Evolutionary conservation across 2,329 filamentous ascomycete species (phyloP), one percentile per base, ranked within the genome.

Genomic region (Calonectria henricotiae): DNA sequence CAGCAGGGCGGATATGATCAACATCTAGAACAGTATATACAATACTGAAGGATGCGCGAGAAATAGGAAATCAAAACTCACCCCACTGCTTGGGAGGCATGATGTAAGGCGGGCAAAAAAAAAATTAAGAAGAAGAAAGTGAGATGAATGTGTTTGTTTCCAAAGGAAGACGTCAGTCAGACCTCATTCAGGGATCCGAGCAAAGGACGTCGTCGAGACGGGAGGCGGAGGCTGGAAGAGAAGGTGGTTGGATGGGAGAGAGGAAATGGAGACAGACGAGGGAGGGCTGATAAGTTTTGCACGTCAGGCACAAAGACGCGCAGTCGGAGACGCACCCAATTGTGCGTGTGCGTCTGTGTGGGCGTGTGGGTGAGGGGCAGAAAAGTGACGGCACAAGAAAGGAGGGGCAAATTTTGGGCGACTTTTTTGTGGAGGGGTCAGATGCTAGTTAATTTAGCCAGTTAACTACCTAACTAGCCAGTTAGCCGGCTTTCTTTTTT

Each of bases 21-120:
- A 35, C 20, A 20, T 32, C 12, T 25, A 32, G 15, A 39, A 62
- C 23, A 13, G 5, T 47, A 39, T 54, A 27, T 25, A 23, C 41
- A 30, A 30, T 30, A 30, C 7, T 30, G 4, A 13, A 23, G 39
- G 25, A n/a, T 62, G 55, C 23, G 46, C 37, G 27, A 17, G 46
- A 58, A 65, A 65, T 25, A 55, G 8, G 6, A 20, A 32, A 32
- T 4, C 27, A 62, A 32, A 20, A 62, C 83, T 80, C 82, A 85
- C 83, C 83, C 83, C 83, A 85, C 79, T 84, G 82, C 75, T 79
- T 81, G 69, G 82, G 80, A 80, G 83, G 81, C 83, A 85, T 85
- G 79, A 79, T 85, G 79, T 81, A 78, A 75, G 74, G 63, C 64
- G 44, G 58, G 37, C 39, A 68, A 51, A 30, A 30, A 30, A 30